Percentiles rank a stretch among this genome's conserved stretches.
Evolutionary conservation across 1,284 basidiomycete species (phyloP).

Genomic region (Pseudozyma tsukubaensis): DNA sequence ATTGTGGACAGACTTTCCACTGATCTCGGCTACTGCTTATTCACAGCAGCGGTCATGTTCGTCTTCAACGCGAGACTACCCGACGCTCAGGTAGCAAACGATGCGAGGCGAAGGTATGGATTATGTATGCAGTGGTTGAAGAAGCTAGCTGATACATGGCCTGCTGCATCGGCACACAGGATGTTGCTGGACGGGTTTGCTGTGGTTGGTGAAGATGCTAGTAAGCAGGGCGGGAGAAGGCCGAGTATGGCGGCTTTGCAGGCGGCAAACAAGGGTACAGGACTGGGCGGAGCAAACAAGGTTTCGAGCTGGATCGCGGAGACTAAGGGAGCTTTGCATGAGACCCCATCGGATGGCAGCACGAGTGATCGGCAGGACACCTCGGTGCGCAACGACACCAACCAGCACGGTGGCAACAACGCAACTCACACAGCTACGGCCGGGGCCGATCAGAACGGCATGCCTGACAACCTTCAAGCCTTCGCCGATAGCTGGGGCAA

Average conservation of each 20-base stretch:
- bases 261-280: neutral
- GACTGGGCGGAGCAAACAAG: slow-evolving; percentile 17
- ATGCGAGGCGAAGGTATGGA: slow-evolving; percentile 51
- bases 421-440: neutral
- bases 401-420: neutral
- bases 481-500: neutral
- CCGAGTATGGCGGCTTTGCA: slow-evolving; percentile 32
- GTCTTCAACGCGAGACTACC: slow-evolving; percentile 60
- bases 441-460: neutral
- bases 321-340: slow-evolving; percentile 35
- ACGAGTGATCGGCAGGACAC: neutral
- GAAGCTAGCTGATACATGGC: slow-evolving; percentile 58
- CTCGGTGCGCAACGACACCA: neutral
- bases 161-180: slow-evolving; percentile 58
- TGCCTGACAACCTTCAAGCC: neutral
- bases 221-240: slow-evolving; percentile 33
- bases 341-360: neutral
- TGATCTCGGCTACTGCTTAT: slow-evolving; percentile 62
- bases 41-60: slow-evolving; percentile 62
- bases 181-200: slow-evolving; percentile 63
- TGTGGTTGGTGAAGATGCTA: slow-evolving; percentile 49
- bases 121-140: slow-evolving; percentile 60
- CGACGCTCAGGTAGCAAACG: slow-evolving; percentile 33
- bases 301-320: slow-evolving; percentile 50
- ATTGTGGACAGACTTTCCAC: slow-evolving; percentile 57